phyloP scores from a whole-genome alignment of 768 basidiomycete genomes.

The Coprinopsis cinerea region DNA sequence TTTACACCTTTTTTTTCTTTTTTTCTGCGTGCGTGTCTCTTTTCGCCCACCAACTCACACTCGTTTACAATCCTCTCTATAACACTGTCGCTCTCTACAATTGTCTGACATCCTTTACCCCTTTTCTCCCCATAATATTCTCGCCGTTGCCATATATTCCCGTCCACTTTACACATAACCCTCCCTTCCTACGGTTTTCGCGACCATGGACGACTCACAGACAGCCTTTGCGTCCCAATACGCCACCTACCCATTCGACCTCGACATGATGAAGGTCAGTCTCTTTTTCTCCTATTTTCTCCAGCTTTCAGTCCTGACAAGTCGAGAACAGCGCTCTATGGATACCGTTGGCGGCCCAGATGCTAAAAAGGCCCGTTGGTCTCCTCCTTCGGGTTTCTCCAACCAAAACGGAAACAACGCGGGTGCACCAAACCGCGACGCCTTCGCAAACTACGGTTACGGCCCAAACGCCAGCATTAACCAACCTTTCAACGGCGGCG shows the following conservation, averaged over 20 bases:
- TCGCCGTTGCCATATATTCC: conserved; percentile 45
- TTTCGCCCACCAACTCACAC: conserved; percentile 38
- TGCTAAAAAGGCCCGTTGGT: conserved; percentile 89
- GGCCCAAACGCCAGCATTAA: conserved; percentile 65
- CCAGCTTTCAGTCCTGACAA: conserved; percentile 8
- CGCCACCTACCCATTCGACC: conserved; percentile 67
- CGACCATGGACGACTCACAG: conserved; percentile 69
- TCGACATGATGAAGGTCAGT: conserved; percentile 90
- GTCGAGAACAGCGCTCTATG: conserved; percentile 65
- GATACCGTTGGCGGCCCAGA: conserved; percentile 78
- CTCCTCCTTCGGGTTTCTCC: conserved; percentile 52
- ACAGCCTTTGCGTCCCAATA: conserved; percentile 66
- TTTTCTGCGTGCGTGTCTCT: conserved; percentile 35
- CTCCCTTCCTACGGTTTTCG: conserved; percentile 21
- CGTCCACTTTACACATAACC: conserved; percentile 31
- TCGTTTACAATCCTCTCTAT: conserved; percentile 33
- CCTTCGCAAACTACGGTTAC: conserved; percentile 85
- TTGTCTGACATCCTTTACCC: conserved; percentile 41
- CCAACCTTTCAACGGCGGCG: conserved; percentile 46
- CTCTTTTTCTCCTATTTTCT: not conserved
- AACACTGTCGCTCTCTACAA: conserved; percentile 46
- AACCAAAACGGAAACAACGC: conserved; percentile 24
- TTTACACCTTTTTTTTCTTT: conserved; percentile 26
- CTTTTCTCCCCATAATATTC: conserved; percentile 36
- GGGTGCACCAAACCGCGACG: conserved; percentile 41